Base-by-base conservation (phyloP, 2,329 filamentous ascomycete genomes). In the Verticillium nonalfalfae region DNA sequence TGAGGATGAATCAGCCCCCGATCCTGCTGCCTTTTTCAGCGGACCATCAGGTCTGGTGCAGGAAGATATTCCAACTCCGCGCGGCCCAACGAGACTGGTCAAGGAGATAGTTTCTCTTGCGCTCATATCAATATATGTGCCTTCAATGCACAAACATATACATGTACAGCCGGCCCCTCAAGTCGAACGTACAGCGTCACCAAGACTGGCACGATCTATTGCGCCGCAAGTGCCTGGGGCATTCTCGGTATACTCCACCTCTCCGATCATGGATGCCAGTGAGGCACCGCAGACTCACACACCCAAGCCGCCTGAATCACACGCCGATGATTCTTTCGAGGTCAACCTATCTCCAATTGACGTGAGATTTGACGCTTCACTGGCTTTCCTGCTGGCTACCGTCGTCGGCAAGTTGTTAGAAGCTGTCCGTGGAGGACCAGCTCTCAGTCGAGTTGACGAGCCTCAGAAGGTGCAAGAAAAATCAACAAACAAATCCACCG, bases 221-320 rank as follows among this genome's bases (percentile, higher is more conserved):
- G 77, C 77, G n/a, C 79, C 80, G 0, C 78, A 86, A 67, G 70
- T 87, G 3, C 86, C 86, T 1, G 87, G 86, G 0, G 80, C 86
- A 2, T 89, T 89, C 69, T 89, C 85, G 0, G 73, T 84, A 2
- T 72, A 81, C 58, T 64, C 64, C 13, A 63, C 63, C 7, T 61
- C 64, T 21, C 50, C 63, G 9, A 55, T 34, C 2, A 34, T 59
- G 45, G 62, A 57, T n/a, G 45, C 63, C 7, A 62, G 62, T 45
- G 35, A 38, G 11, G 50, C 57, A 13, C 61, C 61, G 10, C 54
- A 33, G 18, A 57, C 60, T 2, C 54, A 52, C 7, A 31, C 54
- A 6, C 50, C 26, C 52, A 63, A 40, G 36, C 52, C 40, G 64
- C 63, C 54, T 15, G 63, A 66, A 35, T 60, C 64, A 57, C 45